Conservation (phyloP, 495 filamentous ascomycete species). For the Trichocladium antarcticum region DNA sequence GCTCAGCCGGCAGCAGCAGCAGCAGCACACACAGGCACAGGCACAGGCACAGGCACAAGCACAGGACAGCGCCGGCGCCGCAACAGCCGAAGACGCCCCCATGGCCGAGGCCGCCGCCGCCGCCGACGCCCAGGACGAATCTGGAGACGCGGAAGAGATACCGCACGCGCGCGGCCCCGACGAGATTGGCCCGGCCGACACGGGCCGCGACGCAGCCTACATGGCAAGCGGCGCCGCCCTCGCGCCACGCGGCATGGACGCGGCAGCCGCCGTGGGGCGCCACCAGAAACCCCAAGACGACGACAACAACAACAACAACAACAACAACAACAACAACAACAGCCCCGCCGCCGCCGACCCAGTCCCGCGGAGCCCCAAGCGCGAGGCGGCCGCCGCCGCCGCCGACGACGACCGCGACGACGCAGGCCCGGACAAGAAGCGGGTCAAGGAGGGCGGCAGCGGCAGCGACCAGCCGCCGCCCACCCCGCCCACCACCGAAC, state of each 20-base stretch:
- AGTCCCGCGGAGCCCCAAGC: constrained; percentile 28
- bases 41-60: too few species aligned
- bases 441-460: constrained; percentile 30
- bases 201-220: constrained; percentile 45
- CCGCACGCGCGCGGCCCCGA: constrained; percentile 76
- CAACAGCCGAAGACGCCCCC: constrained; percentile 27
- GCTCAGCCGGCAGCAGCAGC: constrained; percentile 25
- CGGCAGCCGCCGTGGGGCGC: constrained; percentile 45
- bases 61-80: constrained; percentile 9
- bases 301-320: neutral
- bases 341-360: neutral
- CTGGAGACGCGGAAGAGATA: constrained; percentile 40
- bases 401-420: neutral
- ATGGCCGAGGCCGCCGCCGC: constrained; percentile 23
- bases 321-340: neutral
- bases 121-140: constrained; percentile 22
- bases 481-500: neutral
- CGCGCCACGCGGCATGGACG: constrained; percentile 40
- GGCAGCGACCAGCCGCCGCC: neutral
- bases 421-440: constrained; percentile 22
- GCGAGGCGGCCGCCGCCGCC: constrained; percentile 34
- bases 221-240: constrained; percentile 19
- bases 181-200: constrained; percentile 74
- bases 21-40: constrained; percentile 7
- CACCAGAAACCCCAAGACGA: too few species aligned